Evolutionary conservation across 2,329 filamentous ascomycete genomes (phyloP), one percentile per base, ranked within the genome.

Genomic region (Hypoxylon sp.): DNA sequence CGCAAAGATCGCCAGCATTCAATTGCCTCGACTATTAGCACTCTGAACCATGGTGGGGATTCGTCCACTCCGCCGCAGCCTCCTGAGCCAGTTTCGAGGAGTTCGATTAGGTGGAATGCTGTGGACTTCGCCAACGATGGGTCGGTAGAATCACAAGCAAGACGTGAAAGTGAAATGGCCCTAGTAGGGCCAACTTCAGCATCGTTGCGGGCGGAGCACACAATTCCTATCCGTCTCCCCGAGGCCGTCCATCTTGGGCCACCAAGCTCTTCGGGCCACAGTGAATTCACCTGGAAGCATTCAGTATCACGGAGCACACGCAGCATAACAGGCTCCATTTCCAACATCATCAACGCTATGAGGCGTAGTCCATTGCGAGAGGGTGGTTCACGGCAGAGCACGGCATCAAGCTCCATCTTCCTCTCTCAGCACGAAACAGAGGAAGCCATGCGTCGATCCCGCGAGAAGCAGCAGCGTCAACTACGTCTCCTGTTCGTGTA

Each of bases 401-500:
- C 58, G 3, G 53, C 50, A n/a, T 56, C 48, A 10, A 65, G 51
- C 29, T 72, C 71, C 3, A 37, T 75, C 14, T 64, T 68, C 53
- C 68, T 76, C 0, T 50, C 74, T 0, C 63, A 67, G 26, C 75
- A 76, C 17, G 70, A 78, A 5, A 77, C 74, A 0, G 75, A 78
- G 1, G 76, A 76, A 2, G 73, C 78, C 52, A 77, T 81, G 72
- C 77, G 67, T 1, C 73, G 72, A 17, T 76, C 85, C 8, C 85
- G 88, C 11, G 81, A 85, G 14, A 87, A 86, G 64, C 90, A 92
- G 65, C 85, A 87, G 48, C 86, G 90, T 9, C 91, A 94, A 74
- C 84, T 94, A 1, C 87, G 90, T 33, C 86, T 91, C 31, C 83
- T 94, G 17, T 93, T 94, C 79, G 88, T 94, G 52, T 95, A 95